phyloP scores from a whole-genome alignment of 192 early-diverging fungal species.

The Mortierella claussenii region DNA sequence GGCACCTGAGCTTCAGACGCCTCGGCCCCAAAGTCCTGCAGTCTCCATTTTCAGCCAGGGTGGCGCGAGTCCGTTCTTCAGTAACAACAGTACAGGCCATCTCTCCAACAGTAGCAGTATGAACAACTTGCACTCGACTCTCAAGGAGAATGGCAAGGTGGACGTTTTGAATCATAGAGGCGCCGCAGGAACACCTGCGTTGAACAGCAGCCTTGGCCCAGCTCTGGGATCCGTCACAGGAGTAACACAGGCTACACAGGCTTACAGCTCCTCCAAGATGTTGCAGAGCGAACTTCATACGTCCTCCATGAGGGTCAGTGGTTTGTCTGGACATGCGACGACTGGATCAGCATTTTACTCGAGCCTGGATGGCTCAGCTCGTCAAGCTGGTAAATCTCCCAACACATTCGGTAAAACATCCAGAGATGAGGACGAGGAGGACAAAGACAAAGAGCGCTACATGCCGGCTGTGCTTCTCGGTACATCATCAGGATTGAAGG shows the following conservation, averaged over 20 bases:
- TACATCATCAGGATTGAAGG: slow-evolving; percentile 20
- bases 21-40: slow-evolving; percentile 17
- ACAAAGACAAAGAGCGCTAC: slow-evolving; percentile 48
- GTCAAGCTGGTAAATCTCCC: background rate
- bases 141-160: slow-evolving; percentile 28
- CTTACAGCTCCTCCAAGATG: slow-evolving; percentile 18
- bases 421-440: slow-evolving; percentile 37
- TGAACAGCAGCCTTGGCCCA: slow-evolving; percentile 44
- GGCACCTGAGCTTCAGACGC: slow-evolving; percentile 4
- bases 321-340: background rate
- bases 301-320: slow-evolving; percentile 6
- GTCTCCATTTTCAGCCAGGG: slow-evolving; percentile 26
- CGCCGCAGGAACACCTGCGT: background rate
- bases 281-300: background rate
- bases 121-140: slow-evolving; percentile 20
- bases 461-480: slow-evolving; percentile 32
- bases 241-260: slow-evolving; percentile 3
- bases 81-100: slow-evolving; percentile 6
- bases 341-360: slow-evolving; percentile 13
- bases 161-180: slow-evolving; percentile 34
- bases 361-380: slow-evolving; percentile 7
- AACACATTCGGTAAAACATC: background rate
- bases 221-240: slow-evolving; percentile 46
- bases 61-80: slow-evolving; percentile 23
- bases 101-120: slow-evolving; percentile 6